A percentile compares a stretch with the other conserved stretches of the same genome.
Conservation (phyloP, 2,329 filamentous ascomycete species). For the Pochonia chlamydosporia region DNA sequence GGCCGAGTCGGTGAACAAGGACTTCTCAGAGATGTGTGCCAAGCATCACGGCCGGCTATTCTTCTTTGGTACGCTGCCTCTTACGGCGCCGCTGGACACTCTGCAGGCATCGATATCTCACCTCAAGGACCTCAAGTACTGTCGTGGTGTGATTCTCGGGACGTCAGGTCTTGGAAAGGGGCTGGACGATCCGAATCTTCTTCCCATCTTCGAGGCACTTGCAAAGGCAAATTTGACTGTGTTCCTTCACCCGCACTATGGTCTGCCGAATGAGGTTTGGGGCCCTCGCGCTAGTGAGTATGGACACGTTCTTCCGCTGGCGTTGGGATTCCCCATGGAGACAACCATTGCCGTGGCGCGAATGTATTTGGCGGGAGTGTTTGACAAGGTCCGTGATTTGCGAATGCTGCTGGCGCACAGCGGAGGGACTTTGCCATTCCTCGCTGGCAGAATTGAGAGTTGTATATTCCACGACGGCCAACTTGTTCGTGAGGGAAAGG, state of each 20-base stretch:
- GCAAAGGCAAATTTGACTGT: slow-evolving; percentile 59
- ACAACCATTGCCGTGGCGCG: slow-evolving; percentile 85
- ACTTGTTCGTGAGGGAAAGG: slow-evolving; percentile 58
- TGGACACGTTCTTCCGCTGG: slow-evolving; percentile 81
- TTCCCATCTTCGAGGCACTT: slow-evolving; percentile 67
- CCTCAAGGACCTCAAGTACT: slow-evolving; percentile 56
- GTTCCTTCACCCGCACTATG: slow-evolving; percentile 91
- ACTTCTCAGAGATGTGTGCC: slow-evolving; percentile 68
- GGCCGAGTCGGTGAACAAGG: slow-evolving; percentile 66
- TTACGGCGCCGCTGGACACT: slow-evolving; percentile 59
- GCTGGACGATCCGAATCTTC: slow-evolving; percentile 68
- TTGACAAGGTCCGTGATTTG: slow-evolving; percentile 65
- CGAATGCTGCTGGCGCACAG: slow-evolving; percentile 80
- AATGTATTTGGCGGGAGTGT: slow-evolving; percentile 83
- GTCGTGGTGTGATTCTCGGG: slow-evolving; percentile 82
- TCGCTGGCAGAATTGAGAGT: slow-evolving; percentile 83
- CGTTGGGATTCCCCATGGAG: slow-evolving; percentile 84
- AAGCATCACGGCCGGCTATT: slow-evolving; percentile 63
- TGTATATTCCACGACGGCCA: slow-evolving; percentile 80
- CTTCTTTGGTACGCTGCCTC: slow-evolving; percentile 76
- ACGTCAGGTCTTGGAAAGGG: slow-evolving; percentile 76
- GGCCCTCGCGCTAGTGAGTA: slow-evolving; percentile 68
- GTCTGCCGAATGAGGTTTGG: slow-evolving; percentile 73
- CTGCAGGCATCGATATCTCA: slow-evolving; percentile 62
- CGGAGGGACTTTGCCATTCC: slow-evolving; percentile 81